phyloP scores from a whole-genome alignment of 371 early-diverging fungal genomes.

The Gilbertella persicaria region DNA sequence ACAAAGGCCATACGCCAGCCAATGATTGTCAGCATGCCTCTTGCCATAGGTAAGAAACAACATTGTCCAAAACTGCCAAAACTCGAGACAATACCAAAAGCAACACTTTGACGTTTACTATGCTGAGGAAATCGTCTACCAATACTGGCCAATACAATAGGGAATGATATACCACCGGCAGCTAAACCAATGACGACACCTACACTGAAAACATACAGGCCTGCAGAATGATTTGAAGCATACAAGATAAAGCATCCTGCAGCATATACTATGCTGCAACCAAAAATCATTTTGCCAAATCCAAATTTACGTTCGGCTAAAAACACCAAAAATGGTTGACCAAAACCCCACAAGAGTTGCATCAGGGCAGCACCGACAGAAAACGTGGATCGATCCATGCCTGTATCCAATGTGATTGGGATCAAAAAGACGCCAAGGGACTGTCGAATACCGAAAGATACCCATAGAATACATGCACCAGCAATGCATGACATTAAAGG shows the following conservation, averaged over 20 bases:
- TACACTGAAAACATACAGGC: slow-evolving; percentile 32
- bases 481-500: slow-evolving; percentile 20
- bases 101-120: slow-evolving; percentile 28
- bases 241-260: slow-evolving; percentile 32
- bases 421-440: slow-evolving; percentile 32
- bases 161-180: slow-evolving; percentile 36
- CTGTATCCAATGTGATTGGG: slow-evolving; percentile 30
- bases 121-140: slow-evolving; percentile 33
- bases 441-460: slow-evolving; percentile 38
- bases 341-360: slow-evolving; percentile 34
- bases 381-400: slow-evolving; percentile 33
- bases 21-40: slow-evolving; percentile 20
- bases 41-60: slow-evolving; percentile 34
- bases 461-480: slow-evolving; percentile 28
- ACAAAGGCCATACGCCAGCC: slow-evolving; percentile 33
- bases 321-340: slow-evolving; percentile 34
- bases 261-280: slow-evolving; percentile 23
- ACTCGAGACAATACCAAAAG: slow-evolving; percentile 38
- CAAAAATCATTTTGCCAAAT: slow-evolving; percentile 33
- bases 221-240: slow-evolving; percentile 20
- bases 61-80: slow-evolving; percentile 43
- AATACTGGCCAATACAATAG: slow-evolving; percentile 28
- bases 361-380: slow-evolving; percentile 34
- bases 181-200: slow-evolving; percentile 33
- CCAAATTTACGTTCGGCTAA: slow-evolving; percentile 33